Evolutionary conservation across 768 basidiomycete species (phyloP).

Genomic region (Lepiota venenata): DNA sequence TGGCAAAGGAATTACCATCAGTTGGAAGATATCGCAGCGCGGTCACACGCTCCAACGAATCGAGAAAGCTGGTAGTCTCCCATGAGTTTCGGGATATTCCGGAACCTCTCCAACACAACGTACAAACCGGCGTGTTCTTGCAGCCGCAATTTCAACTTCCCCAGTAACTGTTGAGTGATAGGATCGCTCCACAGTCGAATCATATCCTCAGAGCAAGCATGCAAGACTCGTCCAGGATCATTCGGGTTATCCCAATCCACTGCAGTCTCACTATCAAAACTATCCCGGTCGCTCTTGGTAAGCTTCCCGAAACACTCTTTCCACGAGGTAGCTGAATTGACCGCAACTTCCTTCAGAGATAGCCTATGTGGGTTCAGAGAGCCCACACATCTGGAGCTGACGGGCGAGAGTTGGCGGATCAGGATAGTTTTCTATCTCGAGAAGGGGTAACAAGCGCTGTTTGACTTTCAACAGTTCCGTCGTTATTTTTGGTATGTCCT

Average conservation of each 20-base stretch:
- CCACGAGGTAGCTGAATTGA: conserved; percentile 51
- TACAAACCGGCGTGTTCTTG: conserved; percentile 76
- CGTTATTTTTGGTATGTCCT: conserved; percentile 33
- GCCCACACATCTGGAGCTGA: conserved; percentile 29
- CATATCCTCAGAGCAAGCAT: conserved; percentile 64
- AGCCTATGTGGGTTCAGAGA: conserved; percentile 15
- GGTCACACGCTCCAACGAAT: conserved; percentile 61
- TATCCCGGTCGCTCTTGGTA: conserved; percentile 21
- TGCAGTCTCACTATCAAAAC: conserved; percentile 26
- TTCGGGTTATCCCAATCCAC: conserved; percentile 45
- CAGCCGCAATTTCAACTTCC: conserved; percentile 49
- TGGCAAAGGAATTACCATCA: conserved; percentile 41
- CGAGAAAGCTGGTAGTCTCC: conserved; percentile 52
- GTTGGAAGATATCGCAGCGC: conserved; percentile 60
- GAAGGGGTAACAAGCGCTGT: conserved; percentile 57
- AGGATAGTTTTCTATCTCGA: conserved; percentile 60
- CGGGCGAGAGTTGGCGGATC: conserved; percentile 52
- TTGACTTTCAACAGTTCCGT: conserved; percentile 50
- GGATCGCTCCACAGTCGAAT: conserved; percentile 57
- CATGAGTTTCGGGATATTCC: background rate
- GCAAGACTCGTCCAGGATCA: conserved; percentile 55
- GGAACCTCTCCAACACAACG: conserved; percentile 18
- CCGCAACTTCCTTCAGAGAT: conserved; percentile 41
- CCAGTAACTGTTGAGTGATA: conserved; percentile 48
- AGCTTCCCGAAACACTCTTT: conserved; percentile 38